Evolutionary conservation across 2,329 filamentous ascomycete species (phyloP), one percentile per base, ranked within the genome.

Genomic region (Penicillium sp.): DNA sequence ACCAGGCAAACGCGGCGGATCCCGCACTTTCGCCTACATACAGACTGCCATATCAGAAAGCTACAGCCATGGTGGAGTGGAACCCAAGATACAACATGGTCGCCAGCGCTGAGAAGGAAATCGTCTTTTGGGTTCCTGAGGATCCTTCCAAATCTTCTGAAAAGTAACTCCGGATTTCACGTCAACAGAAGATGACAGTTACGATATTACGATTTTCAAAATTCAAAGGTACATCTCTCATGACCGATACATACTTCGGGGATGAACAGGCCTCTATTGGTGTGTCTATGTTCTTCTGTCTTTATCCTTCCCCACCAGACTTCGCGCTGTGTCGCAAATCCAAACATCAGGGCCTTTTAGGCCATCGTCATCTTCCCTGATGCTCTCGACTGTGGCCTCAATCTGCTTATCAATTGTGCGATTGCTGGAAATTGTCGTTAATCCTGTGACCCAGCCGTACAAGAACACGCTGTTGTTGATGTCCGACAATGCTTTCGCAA

Each of bases 1-100:
- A 89, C 62, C 80, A 76, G 52, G 68, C 80, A 22, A 76, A 81
- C 1, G 47, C 81, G 77, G 43, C 82, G 82, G 73, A 85, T 84
- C 44, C 76, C 89, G 61, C 67, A 43, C 54, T 79, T 48, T 69
- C 75, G 54, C 77, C 78, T 2, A 67, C 71, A 49, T 61, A 66
- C 42, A 74, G 61, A 43, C 55, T 80, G 44, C 67, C 75, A 49
- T 71, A 76, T 57, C 67, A 75, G 83, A 77, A 86, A 80, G 70
- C 86, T 85, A 75, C 85, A 48, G 89, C 89, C 1, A 83, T 96
- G 11, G 81, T 96, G 40, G 90, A 89, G 21, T 94, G 92, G 71
- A 97, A 97, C 70, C 94, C 92, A 24, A 83, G 92, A 47, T 94
- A 89, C 74, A 97, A 97, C 73, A 87, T 97, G 78, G 83, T 97